Base-by-base conservation (phyloP, 2,329 filamentous ascomycete species). In the Aaosphaeria arxii region DNA sequence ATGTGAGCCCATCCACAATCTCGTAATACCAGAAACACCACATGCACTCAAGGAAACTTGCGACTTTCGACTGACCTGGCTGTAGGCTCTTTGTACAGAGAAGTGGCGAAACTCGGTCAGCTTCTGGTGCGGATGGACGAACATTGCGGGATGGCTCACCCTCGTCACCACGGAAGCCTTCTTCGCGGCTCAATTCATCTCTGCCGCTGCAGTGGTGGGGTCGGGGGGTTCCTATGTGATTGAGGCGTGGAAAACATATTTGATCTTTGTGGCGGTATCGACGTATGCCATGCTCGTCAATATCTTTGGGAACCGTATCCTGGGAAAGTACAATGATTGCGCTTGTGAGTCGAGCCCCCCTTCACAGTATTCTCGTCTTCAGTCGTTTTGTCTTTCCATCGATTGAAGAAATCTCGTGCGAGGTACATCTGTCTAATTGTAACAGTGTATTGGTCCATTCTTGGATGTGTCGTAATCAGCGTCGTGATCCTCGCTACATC, bases 101-200 rank as follows among this genome's bases (percentile, higher is more conserved):
- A 57, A 53, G 13, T 76, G 73, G 72, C 71, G 62, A 43, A 70
- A 63, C 32, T 46, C 61, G 0, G 66, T 71, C 68, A 74, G 72
- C 51, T 77, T 77, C 46, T 69, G 66, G 45, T 69, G 72, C 7
- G 73, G 73, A 0, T 76, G 74, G 74, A 71, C 70, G 9, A 76
- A 71, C 30, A 76, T 77, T n/a, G 65, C 65, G 5, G 74, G 74
- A 2, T 77, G 75, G 75, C 60, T 77, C 0, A 73, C 69, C 3
- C 59, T 77, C 0, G 70, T 76, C 11, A 76, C 74, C 0, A 72
- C 71, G 0, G 70, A 74, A 46, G 71, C 66, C 0, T 76, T 73
- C 55, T 76, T 77, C 40, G 5, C 42, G 74, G 73, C 73, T 4
- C 73, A 74, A 45, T 76, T 77, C 40, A 65, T 76, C 40, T 72